Percentiles rank a stretch among this genome's conserved stretches.
Evolutionary conservation across 2,329 filamentous ascomycete species (phyloP).

Genomic region (Colletotrichum incanum): DNA sequence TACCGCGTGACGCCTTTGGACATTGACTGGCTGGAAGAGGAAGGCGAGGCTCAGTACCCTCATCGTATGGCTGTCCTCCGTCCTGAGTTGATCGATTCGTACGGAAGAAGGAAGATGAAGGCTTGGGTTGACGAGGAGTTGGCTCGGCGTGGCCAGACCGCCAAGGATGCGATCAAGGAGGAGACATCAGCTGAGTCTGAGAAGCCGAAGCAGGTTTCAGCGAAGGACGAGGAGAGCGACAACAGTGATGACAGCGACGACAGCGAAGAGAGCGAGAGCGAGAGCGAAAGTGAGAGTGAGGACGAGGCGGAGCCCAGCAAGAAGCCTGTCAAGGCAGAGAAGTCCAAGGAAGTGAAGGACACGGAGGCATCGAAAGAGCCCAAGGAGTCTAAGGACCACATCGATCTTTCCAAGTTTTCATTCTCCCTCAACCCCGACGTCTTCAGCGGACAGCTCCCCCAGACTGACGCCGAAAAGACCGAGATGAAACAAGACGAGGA

Average conservation of each 20-base stretch:
- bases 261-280: conserved; percentile 50
- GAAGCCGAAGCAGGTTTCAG: conserved; percentile 43
- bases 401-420: conserved; percentile 89
- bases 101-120: conserved; percentile 87
- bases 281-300: conserved; percentile 54
- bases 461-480: conserved; percentile 91
- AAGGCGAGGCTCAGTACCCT: conserved; percentile 78
- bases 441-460: conserved; percentile 92
- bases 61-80: conserved; percentile 97
- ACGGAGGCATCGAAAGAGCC: conserved; percentile 47
- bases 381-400: conserved; percentile 69
- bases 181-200: conserved; percentile 50
- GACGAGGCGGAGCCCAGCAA: conserved; percentile 55
- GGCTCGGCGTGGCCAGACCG: conserved; percentile 69
- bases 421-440: conserved; percentile 95
- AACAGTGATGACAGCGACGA: conserved; percentile 46
- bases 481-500: conserved; percentile 88
- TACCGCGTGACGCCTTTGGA: conserved; percentile 96
- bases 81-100: conserved; percentile 89
- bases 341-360: conserved; percentile 50
- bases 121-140: conserved; percentile 89
- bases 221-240: conserved; percentile 48
- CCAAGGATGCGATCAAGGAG: conserved; percentile 54
- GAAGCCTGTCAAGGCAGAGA: conserved; percentile 45
- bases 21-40: conserved; percentile 89